phyloP scores from a whole-genome alignment of 2,329 filamentous ascomycete genomes.

The Phaeosphaeria sp. region DNA sequence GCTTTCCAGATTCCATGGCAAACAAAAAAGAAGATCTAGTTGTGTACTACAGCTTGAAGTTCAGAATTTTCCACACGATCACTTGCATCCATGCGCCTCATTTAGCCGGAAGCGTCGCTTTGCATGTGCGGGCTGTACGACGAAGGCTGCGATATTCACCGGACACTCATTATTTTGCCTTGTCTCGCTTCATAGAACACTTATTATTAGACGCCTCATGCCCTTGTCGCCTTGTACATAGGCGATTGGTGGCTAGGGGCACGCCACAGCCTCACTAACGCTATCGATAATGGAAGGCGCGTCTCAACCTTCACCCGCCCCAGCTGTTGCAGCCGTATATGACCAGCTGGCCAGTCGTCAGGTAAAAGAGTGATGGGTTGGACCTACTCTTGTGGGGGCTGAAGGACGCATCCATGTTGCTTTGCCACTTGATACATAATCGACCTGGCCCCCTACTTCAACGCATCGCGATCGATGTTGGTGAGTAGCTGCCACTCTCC shows the following conservation, averaged over 20 bases:
- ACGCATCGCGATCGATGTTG: background rate
- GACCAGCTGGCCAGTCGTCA: slow-evolving; percentile 9
- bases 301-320: slow-evolving; percentile 13
- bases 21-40: background rate
- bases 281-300: slow-evolving; percentile 24
- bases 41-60: background rate
- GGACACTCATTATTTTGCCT: slow-evolving; percentile 9
- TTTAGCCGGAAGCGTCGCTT: background rate
- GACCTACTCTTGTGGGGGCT: background rate
- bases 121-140: slow-evolving; percentile 10
- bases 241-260: slow-evolving; percentile 10
- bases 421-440: background rate
- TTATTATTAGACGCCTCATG: background rate
- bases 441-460: background rate
- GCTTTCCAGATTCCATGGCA: background rate
- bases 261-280: slow-evolving; percentile 13
- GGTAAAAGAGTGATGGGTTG: background rate
- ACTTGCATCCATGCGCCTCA: background rate
- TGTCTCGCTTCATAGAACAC: slow-evolving; percentile 9
- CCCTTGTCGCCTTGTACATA: background rate
- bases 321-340: background rate
- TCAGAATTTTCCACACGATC: background rate
- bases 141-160: slow-evolving; percentile 15
- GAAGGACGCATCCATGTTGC: background rate
- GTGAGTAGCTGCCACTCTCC: background rate